Evolutionary conservation across 2,329 filamentous ascomycete species (phyloP), one percentile per base, ranked within the genome.

Genomic region (Cordyceps cicadae): DNA sequence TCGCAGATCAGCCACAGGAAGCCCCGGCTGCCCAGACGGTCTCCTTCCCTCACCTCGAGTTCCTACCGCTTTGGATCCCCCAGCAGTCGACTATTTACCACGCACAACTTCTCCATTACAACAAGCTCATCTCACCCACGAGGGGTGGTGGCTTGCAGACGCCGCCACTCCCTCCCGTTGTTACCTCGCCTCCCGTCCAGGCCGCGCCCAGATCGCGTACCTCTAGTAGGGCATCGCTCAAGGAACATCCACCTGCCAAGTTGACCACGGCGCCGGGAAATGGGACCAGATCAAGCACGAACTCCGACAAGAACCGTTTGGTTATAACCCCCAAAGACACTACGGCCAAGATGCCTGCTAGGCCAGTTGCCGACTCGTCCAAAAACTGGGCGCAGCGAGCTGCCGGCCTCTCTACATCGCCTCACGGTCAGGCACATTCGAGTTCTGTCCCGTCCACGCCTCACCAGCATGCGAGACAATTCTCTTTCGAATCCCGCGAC

Each of bases 381-480:
- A 73, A 70, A 66, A 70, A 64, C 60, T 67, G 67, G 45, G 67
- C 70, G 51, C 70, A 65, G 56, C 65, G 70, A 65, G 66, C 69
- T 62, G 62, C 69, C 24, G 64, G 69, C 46, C 66, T 68, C 41
- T 63, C 70, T 14, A 63, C 67, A 7, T 69, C 69, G 41, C 66
- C 65, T 29, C 68, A 71, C 54, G 69, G 67, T 32, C 71, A 73
- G 59, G 68, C 75, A 15, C 81, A 95, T 70, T 95, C 93, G 26
- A 96, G 83, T 71, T 97, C 93, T 9, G 90, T 97, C 54, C 93
- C 93, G 1, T 95, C 93, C 1, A 97, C 93, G 3, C 94, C 93
- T 9, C 90, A 93, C 70, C 92, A 97, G 72, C 88, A 90, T 74
- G 85, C 92, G 65, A 86, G 91, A 62, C 87, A 92, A 68, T 88